Evolutionary conservation across 768 basidiomycete genomes (phyloP).

Genomic region (Psilocybe sp.): DNA sequence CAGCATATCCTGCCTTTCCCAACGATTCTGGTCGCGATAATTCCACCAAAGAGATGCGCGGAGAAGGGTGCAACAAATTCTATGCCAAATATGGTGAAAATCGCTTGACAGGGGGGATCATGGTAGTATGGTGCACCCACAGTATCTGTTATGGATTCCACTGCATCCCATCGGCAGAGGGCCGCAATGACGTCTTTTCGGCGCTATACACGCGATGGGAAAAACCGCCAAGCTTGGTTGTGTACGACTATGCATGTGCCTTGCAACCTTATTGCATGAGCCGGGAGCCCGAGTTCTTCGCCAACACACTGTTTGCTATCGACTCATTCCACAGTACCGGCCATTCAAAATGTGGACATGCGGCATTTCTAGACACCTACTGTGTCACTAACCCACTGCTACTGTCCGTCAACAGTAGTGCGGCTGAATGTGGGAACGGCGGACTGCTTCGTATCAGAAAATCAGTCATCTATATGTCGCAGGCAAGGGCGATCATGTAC

Average conservation of each 20-base stretch:
- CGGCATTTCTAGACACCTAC: slow-evolving; percentile 24
- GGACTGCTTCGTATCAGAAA: slow-evolving; percentile 22
- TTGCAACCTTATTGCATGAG: slow-evolving; percentile 27
- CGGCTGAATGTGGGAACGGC: slow-evolving; percentile 30
- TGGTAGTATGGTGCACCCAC: slow-evolving; percentile 31
- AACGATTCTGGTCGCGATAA: slow-evolving; percentile 16
- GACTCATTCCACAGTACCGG: slow-evolving; percentile 25
- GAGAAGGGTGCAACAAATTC: slow-evolving; percentile 24
- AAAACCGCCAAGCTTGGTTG: slow-evolving; percentile 19
- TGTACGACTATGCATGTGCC: slow-evolving; percentile 31
- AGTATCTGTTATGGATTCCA: slow-evolving; percentile 30
- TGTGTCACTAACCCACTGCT: slow-evolving; percentile 21
- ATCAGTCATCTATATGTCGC: slow-evolving; percentile 25
- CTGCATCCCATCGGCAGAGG: slow-evolving; percentile 29
- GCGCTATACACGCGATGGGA: slow-evolving; percentile 29
- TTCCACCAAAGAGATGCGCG: slow-evolving; percentile 3
- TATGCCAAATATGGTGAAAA: slow-evolving; percentile 25
- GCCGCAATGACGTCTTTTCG: slow-evolving; percentile 35
- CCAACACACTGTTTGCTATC: slow-evolving; percentile 9
- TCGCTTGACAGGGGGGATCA: slow-evolving; percentile 23
- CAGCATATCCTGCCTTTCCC: slow-evolving; percentile 20
- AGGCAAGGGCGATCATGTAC: slow-evolving; percentile 22
- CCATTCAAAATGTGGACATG: slow-evolving; percentile 27
- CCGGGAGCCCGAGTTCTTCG: slow-evolving; percentile 21
- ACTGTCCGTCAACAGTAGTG: slow-evolving; percentile 25